Base-by-base conservation (phyloP, 2,329 filamentous ascomycete species). In the Colletotrichum trifolii region DNA sequence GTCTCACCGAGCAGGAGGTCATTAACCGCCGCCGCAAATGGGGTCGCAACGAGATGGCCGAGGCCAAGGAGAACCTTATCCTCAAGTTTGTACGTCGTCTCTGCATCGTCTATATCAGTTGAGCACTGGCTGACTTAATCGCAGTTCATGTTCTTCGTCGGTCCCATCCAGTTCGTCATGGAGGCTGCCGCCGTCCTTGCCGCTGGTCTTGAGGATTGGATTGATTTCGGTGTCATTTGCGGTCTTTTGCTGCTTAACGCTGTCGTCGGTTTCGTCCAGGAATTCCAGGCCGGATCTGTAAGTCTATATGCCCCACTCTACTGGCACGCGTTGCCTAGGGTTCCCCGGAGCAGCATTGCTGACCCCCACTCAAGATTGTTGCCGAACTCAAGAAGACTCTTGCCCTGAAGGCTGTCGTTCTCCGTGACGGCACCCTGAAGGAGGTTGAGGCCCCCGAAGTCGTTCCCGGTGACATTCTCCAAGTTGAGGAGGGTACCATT, bases 81-180 rank as follows among this genome's bases (percentile, higher is more conserved):
- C 85, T 96, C 73, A 96, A 96, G 83, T 96, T 97, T 79, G 79
- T 66, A 60, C 42, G 62, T 65, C 6, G n/a, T 12, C 43, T 39
- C 34, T 43, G 15, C 25, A 10, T 40, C 8, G 42, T 47, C 2
- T 46, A 6, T 7, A 25, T 13, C 8, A 8, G 42, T n/a, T n/a
- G 34, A 36, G 17, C 55, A 54, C 2, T 42, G 2, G 25, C 40
- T 48, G 45, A 49, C 39, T 17, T 36, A 4, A 12, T 34, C 11
- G 11, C 36, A 66, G 63, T 63, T 88, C 73, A 84, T 86, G 72
- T 96, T 92, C 82, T 96, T 96, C 78, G 83, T 96, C 60, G 94
- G 94, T 70, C 94, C 94, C 33, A 95, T 97, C 70, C 93, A 96
- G 77, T 95, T 95, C 79, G 93, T 97, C 76, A 97, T 97, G 93